Base-by-base conservation (phyloP, 108 stramenopile species). In the Schizochytrium sp. region DNA sequence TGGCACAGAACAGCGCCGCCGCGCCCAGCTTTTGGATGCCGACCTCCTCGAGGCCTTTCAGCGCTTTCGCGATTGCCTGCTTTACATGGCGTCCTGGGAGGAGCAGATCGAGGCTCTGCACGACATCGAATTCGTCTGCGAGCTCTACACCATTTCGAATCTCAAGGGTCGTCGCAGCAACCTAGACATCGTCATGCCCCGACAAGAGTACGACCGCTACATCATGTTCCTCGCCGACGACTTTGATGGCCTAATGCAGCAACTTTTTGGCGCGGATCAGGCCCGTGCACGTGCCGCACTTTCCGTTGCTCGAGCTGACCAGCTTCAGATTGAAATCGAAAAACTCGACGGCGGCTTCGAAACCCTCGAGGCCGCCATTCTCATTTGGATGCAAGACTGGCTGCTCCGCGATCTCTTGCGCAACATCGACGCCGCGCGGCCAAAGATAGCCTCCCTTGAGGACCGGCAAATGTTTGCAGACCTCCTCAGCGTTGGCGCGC, bases 21-120 rank as follows among this genome's bases (percentile, higher is more conserved):
- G 76, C n/a, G 14, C 76, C 6, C 45, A 47, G 45, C 76, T 83
- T 8, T 45, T 83, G 0, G 48, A 47, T 18, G 10, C 8, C 23
- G 48, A 83, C 4, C 19, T 53, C 3, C n/a, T 83, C 23, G 76
- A 47, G 8, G 76, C 48, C 25, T 25, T 83, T 53, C 76, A 83
- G 48, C 45, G 12, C 19, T 83, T 83, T 23, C 14, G 28, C 2
- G 76, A 83, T 8, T 83, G 45, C 76, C 51, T 83, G 45, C 48
- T 83, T 23, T 83, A 83, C 28, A 53, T 83, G 76, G 48, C 76
- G 10, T 83, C 76, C 19, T 83, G 76, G 76, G 76, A 83, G 51
- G 76, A 83, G 76, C 48, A 53, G 25, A 53, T 83, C 51, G 48
- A 83, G 51, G 45, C 76, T 23, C 28, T 83, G 18, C 76, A 53